Conservation (phyloP, 1,284 basidiomycete species). For the Irpex sp. region DNA sequence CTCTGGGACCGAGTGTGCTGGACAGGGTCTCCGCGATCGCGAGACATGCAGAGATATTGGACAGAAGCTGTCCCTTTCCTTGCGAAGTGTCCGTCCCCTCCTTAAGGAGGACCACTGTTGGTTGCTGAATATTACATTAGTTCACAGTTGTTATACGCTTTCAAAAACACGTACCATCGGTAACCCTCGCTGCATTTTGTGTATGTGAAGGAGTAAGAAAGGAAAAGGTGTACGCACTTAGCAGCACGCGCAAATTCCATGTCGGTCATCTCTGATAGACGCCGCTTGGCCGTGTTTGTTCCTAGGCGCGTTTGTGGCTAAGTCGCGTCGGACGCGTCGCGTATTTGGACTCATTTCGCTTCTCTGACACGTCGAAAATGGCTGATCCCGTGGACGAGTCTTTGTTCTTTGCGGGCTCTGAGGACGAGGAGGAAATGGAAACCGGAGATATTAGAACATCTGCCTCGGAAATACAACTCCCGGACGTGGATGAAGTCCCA, state of each 20-base stretch:
- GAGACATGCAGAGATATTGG: constrained; percentile 95
- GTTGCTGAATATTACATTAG: constrained; percentile 60
- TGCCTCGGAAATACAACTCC: neutral
- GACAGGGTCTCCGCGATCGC: constrained; percentile 89
- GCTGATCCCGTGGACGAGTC: constrained; percentile 8
- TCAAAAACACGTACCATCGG: constrained; percentile 51
- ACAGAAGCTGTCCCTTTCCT: constrained; percentile 90
- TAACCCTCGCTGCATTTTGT: constrained; percentile 71
- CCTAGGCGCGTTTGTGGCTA: constrained; percentile 27
- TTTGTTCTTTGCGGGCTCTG: constrained; percentile 36
- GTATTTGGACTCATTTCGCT: neutral
- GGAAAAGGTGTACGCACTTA: constrained; percentile 2
- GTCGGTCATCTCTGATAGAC: constrained; percentile 5
- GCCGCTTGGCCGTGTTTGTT: constrained; percentile 13
- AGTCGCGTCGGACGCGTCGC: constrained; percentile 9
- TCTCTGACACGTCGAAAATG: constrained; percentile 1
- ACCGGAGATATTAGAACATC: neutral
- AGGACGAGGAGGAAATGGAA: constrained; percentile 27
- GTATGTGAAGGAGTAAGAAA: neutral
- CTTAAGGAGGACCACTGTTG: constrained; percentile 88
- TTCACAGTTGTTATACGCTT: neutral
- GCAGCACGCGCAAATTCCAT: constrained; percentile 6
- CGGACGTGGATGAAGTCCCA: neutral
- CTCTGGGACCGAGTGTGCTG: constrained; percentile 95
- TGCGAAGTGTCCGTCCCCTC: constrained; percentile 98